Evolutionary conservation across 2,329 filamentous ascomycete species (phyloP), one percentile per base, ranked within the genome.

Genomic region (Fonsecaea multimorphosa): DNA sequence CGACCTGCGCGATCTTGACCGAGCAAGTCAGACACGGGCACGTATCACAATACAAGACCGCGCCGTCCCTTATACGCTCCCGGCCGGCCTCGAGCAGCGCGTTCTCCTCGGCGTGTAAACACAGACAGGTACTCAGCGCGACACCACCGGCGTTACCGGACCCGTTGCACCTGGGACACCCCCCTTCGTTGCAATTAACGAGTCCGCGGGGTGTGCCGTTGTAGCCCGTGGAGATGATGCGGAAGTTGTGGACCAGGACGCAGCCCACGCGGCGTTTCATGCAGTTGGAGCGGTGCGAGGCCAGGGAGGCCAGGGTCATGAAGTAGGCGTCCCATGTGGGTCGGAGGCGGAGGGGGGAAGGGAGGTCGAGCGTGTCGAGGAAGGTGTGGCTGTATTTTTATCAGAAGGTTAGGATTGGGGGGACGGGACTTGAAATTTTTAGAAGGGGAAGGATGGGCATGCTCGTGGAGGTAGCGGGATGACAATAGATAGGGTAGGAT

Each of bases 31-130:
- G 82, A 76, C 95, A 99, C 3, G 95, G 95, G 78, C 95, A 99
- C 71, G 93, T 97, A 76, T 97, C 92, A 78, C 93, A 97, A 79
- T 97, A 99, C 29, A 99, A 81, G 57, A 92, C 91, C 40, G 91
- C 87, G 3, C 89, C 91, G 62, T 92, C 90, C 22, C 92, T 84
- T 71, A 99, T 92, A 64, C 95, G 85, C 78, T 98, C 95, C 72
- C 95, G 84, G 0, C 95, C 95, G 22, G 95, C 95, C 81, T 99
- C 95, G 9, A 99, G 84, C 64, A 99, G 84, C 1, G 95, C 95
- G 77, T 99, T 99, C 80, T 99, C 95, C 81, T 99, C 95, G 0
- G 95, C 95, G 77, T 99, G 95, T n/a, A 99, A 87, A 77, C 95
- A 99, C 57, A 98, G 84, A 75, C 95, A 99, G 5, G 94, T 97